A percentile compares a stretch with the other conserved stretches of the same genome.
phyloP scores from a whole-genome alignment of 805 yeast species.

The Cyberlindnera nakhonratchasimensis region DNA sequence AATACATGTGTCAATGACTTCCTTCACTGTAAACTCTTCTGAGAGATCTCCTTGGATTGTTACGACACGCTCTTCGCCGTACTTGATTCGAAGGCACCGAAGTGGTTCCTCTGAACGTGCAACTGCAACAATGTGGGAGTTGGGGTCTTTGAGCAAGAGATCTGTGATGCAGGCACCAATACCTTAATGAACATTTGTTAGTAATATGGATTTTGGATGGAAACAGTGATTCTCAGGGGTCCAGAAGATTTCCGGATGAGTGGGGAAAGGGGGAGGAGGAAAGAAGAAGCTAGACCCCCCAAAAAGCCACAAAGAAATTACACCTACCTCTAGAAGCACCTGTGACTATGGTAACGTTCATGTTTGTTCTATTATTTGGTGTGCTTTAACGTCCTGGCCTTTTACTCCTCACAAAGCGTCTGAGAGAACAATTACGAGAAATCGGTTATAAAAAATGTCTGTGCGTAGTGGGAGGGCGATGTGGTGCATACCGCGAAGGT shows the following conservation, averaged over 20 bases:
- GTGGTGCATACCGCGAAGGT: no score
- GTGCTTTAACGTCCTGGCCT: neutral
- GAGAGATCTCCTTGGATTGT: conserved; percentile 62
- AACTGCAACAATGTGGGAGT: conserved; percentile 57
- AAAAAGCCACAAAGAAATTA: neutral
- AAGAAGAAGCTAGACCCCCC: neutral
- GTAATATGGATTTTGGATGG: neutral
- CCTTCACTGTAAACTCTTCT: conserved; percentile 33
- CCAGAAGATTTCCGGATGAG: no score
- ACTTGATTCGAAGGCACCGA: conserved; percentile 38
- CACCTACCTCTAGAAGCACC: conserved; percentile 59
- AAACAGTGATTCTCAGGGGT: no score
- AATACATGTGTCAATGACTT: conserved; percentile 44
- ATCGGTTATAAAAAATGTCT: neutral
- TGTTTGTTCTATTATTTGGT: conserved; percentile 1
- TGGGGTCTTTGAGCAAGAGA: conserved; percentile 36
- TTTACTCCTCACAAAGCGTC: no score
- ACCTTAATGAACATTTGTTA: conserved; percentile 38
- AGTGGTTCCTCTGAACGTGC: conserved; percentile 61
- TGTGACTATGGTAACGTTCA: conserved; percentile 46
- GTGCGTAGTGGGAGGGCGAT: neutral
- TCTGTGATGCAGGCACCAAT: conserved; percentile 78
- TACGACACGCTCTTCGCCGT: conserved; percentile 47
- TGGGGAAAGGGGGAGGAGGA: neutral
- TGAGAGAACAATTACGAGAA: neutral